Evolutionary conservation across 2,329 filamentous ascomycete species (phyloP), one percentile per base, ranked within the genome.

Genomic region (Zasmidium cellare): DNA sequence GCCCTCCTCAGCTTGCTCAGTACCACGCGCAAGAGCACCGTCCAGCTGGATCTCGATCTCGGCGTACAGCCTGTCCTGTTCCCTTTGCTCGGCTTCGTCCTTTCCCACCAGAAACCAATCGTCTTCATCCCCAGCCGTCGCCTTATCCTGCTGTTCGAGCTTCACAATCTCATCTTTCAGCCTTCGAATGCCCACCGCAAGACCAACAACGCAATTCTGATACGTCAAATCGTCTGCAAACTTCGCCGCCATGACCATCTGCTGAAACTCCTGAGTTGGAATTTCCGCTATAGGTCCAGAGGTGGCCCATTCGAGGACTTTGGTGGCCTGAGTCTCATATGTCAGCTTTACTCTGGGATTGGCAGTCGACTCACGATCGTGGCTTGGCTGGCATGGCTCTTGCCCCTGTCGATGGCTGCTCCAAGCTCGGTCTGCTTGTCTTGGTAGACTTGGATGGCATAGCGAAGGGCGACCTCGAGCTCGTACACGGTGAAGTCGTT

Each of bases 1-100:
- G 11, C 35, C 35, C 35, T 41, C 35, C 16, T 41, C 35, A 14
- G 12, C n/a, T 14, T 41, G 11, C 35, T 41, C 35, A 14, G 5
- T 41, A 6, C 35, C 35, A 41, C 35, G 11, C 35, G 35, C 35
- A 9, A 14, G 12, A 41, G 12, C 35, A n/a, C 11, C 12, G n/a
- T 41, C 35, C 35, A 41, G n/a, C 16, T 41, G 35, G n/a, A 41
- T 41, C 38, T 53, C 56, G 44, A 68, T 55, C 53, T 53, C 46
- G 53, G 57, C 61, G 61, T 65, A 67, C 65, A 63, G 65, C 49
- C 19, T 44, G 46, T 63, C 61, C 59, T 68, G 67, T 18, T 18
- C 55, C 45, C 51, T 19, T 61, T 53, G 60, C 51, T 63, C 70
- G 57, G 12, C 14, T 9, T 45, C 22, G n/a, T 23, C 23, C 50